These are phyloP conservation scores for Botrytis cinerea DNA, from an alignment of 2,329 filamentous ascomycete genomes.

Conservation along the genomic window DNA sequence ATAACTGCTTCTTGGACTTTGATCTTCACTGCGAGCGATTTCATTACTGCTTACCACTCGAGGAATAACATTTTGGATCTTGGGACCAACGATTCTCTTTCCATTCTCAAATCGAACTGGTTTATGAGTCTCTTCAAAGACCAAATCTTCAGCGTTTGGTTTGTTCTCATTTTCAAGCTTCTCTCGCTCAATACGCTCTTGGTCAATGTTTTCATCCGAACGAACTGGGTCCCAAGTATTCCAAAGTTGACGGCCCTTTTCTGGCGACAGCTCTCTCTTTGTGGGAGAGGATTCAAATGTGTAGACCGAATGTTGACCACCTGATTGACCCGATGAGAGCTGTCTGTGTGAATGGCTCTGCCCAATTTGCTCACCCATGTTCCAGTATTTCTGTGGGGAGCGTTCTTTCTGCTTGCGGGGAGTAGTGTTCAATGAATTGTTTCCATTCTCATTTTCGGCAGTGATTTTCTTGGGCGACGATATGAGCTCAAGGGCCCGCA, in stretches of 20 bases:
- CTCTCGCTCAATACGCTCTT: background rate
- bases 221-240: background rate
- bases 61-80: background rate
- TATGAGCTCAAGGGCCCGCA: background rate
- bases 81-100: slow-evolving; percentile 6
- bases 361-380: background rate
- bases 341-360: background rate
- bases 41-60: background rate
- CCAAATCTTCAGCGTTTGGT: background rate
- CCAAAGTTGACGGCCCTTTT: background rate
- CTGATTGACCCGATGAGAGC: background rate
- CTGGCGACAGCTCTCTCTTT: background rate
- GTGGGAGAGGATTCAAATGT: background rate
- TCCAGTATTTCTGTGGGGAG: background rate
- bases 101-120: slow-evolving; percentile 2
- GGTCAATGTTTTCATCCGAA: background rate
- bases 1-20: background rate
- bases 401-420: background rate
- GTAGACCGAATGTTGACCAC: background rate
- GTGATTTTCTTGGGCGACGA: background rate
- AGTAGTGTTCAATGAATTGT: no score
- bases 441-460: background rate
- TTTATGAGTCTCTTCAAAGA: slow-evolving; percentile 6
- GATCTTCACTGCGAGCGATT: background rate
- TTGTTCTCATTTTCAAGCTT: background rate